Evolutionary conservation across 2,329 filamentous ascomycete species (phyloP).

Genomic region (Paracamarosporium sp.): DNA sequence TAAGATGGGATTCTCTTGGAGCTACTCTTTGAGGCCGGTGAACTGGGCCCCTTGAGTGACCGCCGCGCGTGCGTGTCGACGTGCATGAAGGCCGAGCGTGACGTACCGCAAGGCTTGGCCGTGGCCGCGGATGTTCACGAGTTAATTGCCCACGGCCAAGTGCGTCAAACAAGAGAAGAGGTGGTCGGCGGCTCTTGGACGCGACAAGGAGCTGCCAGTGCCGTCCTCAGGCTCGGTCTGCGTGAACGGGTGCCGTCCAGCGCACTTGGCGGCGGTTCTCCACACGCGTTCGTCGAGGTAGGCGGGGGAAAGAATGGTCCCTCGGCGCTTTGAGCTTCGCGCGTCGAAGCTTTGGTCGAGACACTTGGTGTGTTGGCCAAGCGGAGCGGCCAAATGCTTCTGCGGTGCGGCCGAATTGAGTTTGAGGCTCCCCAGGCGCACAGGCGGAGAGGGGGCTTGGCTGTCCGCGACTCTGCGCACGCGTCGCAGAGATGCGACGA

Average conservation of each 20-base stretch:
- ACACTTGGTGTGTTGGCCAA: constrained; percentile 34
- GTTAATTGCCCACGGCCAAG: constrained; percentile 21
- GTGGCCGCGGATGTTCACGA: background rate
- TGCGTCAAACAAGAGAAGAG: constrained; percentile 9
- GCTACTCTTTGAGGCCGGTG: background rate
- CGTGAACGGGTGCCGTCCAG: constrained; percentile 13
- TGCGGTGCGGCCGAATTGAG: constrained; percentile 15
- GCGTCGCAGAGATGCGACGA: constrained; percentile 41
- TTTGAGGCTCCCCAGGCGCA: constrained; percentile 28
- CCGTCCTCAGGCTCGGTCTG: constrained; percentile 20
- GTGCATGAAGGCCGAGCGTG: constrained; percentile 17
- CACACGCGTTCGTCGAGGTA: constrained; percentile 25
- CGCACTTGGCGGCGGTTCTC: constrained; percentile 31
- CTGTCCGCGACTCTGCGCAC: constrained; percentile 18
- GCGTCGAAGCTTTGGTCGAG: constrained; percentile 36
- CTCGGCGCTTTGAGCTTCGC: constrained; percentile 37
- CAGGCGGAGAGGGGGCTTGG: constrained; percentile 23
- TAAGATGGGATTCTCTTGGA: background rate
- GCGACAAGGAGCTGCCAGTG: constrained; percentile 18
- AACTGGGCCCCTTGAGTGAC: background rate
- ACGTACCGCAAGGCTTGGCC: background rate
- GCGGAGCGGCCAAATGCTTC: constrained; percentile 32
- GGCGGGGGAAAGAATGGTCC: constrained; percentile 16
- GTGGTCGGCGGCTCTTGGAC: constrained; percentile 14
- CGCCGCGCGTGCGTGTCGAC: background rate